Conservation (phyloP, 345 rosid species). For the Raphanus sativus region DNA sequence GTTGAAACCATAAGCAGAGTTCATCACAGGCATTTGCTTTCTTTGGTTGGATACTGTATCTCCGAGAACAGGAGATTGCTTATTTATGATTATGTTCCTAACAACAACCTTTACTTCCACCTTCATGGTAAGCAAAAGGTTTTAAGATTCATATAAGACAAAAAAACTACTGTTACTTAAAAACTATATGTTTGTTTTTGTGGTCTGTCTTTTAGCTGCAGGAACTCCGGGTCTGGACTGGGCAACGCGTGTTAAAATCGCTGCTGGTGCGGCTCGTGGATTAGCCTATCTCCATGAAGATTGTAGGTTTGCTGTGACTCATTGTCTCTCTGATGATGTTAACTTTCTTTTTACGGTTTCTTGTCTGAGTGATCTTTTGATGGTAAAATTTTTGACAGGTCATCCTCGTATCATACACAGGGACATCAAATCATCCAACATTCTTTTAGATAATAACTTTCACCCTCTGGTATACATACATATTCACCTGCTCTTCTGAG, state of each 20-base stretch:
- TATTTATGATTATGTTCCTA: conserved; percentile 79
- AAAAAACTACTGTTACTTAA: not conserved
- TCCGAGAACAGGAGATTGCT: conserved; percentile 78
- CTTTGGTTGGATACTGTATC: conserved; percentile 92
- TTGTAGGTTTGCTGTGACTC: conserved; percentile 51
- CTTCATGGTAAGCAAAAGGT: conserved; percentile 67
- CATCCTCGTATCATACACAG: conserved; percentile 95
- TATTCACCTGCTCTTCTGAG: conserved; percentile 2
- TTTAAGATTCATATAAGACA: not conserved
- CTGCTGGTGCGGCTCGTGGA: conserved; percentile 97
- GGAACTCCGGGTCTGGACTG: conserved; percentile 67
- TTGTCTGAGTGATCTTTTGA: not conserved
- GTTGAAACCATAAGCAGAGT: conserved; percentile 91
- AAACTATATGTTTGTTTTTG: not conserved
- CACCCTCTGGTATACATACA: conserved; percentile 63
- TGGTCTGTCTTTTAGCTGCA: conserved; percentile 45
- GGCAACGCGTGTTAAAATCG: conserved; percentile 74
- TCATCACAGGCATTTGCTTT: conserved; percentile 93
- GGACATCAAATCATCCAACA: conserved; percentile 95
- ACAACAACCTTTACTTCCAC: conserved; percentile 85
- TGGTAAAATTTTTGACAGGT: conserved; percentile 44
- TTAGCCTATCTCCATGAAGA: conserved; percentile 97
- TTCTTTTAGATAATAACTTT: conserved; percentile 86
- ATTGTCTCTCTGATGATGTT: not conserved
- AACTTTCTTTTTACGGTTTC: not conserved